Conservation (phyloP, 139 green algal species). For the Coccomyxa sp. region DNA sequence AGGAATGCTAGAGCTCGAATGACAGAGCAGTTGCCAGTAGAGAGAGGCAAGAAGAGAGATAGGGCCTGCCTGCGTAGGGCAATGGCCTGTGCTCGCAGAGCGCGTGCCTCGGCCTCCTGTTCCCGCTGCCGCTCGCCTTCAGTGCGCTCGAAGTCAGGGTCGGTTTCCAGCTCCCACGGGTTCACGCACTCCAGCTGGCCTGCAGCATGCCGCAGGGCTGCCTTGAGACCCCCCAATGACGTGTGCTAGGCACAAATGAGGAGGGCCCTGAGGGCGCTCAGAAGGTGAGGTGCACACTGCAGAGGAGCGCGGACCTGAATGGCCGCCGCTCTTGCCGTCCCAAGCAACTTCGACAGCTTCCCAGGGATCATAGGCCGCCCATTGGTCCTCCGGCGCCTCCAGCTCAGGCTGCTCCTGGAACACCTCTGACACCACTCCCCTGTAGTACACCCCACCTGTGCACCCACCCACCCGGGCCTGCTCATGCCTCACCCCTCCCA, state of each 20-base stretch:
- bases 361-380: constrained; percentile 67
- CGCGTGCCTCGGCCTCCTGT: constrained; percentile 35
- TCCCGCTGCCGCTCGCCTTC: constrained; percentile 35
- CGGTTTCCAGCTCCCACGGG: constrained; percentile 79
- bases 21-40: no score
- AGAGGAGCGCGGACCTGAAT: neutral
- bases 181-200: constrained; percentile 41
- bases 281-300: no score
- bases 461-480: no score
- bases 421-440: constrained; percentile 50
- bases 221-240: neutral
- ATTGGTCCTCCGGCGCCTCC: constrained; percentile 13
- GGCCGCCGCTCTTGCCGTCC: constrained; percentile 30
- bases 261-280: no score
- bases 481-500: no score
- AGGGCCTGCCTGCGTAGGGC: neutral
- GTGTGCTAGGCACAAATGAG: no score
- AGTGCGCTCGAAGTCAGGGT: constrained; percentile 53
- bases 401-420: constrained; percentile 3
- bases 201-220: constrained; percentile 3
- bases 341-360: constrained; percentile 69
- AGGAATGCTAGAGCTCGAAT: no score
- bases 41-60: neutral
- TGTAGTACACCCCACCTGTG: constrained; percentile 63
- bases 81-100: constrained; percentile 10